Evolutionary conservation across 352 stramenopile genomes (phyloP).

Genomic region (Pythium apleroticum): DNA sequence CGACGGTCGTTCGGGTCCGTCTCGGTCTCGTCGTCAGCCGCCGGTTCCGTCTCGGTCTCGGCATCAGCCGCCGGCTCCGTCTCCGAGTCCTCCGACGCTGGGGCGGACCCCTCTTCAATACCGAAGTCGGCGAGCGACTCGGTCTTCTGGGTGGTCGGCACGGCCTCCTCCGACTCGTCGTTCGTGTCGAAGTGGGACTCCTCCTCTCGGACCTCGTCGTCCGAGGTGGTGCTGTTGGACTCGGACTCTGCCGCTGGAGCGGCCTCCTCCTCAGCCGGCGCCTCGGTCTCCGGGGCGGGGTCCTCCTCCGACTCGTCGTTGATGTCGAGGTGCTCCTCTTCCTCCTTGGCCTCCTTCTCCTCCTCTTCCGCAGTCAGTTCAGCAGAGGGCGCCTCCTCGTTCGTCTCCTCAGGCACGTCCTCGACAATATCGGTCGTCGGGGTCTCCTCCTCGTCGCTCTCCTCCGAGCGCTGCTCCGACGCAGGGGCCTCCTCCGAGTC

Average conservation of each 20-base stretch:
- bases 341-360: not conserved
- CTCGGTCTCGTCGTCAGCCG: not conserved
- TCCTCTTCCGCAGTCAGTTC: not conserved
- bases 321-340: not conserved
- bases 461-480: not conserved
- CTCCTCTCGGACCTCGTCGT: not conserved
- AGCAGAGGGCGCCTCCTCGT: not conserved
- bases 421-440: not conserved
- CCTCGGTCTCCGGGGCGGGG: not conserved
- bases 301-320: not conserved
- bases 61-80: not conserved
- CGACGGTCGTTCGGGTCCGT: not conserved
- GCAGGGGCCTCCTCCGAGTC: not conserved
- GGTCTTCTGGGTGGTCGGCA: not conserved
- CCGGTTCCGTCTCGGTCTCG: not conserved
- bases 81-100: slow-evolving; percentile 1
- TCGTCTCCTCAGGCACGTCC: not conserved
- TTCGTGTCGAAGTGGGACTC: not conserved
- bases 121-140: not conserved
- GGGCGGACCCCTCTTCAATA: not conserved
- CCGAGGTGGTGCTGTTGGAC: not conserved
- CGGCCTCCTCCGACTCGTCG: not conserved
- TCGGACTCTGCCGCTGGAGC: not conserved
- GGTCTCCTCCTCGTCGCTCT: not conserved
- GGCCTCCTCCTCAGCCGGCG: not conserved